Percentiles rank a stretch among this genome's conserved stretches.
Conservation (phyloP, 2,329 filamentous ascomycete genomes). For the Camillea tinctor region DNA sequence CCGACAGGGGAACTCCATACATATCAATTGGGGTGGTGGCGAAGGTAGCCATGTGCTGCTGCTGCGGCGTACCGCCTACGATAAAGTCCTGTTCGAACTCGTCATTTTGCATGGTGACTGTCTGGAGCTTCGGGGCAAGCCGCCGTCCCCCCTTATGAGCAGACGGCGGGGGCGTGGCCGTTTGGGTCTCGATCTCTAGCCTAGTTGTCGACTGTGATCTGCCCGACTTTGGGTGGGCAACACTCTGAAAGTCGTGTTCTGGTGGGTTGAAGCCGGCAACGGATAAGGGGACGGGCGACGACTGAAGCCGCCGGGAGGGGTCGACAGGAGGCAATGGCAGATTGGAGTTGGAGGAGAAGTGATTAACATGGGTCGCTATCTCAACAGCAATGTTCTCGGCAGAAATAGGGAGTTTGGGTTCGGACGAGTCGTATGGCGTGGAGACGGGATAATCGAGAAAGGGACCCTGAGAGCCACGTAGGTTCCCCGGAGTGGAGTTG, state of each 20-base stretch:
- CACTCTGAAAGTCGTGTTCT: constrained; percentile 30
- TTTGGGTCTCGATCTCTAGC: constrained; percentile 45
- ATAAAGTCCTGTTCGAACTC: constrained; percentile 52
- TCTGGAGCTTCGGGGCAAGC: constrained; percentile 49
- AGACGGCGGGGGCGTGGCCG: constrained; percentile 60
- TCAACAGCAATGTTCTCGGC: constrained; percentile 48
- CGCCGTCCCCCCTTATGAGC: constrained; percentile 54
- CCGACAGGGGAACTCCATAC: constrained; percentile 61
- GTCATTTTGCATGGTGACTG: constrained; percentile 57
- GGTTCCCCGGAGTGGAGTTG: constrained; percentile 61
- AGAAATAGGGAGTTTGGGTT: constrained; percentile 53
- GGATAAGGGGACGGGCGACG: constrained; percentile 51
- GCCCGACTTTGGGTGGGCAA: constrained; percentile 32
- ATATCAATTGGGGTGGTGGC: constrained; percentile 51
- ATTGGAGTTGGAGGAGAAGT: constrained; percentile 54
- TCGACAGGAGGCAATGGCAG: constrained; percentile 59
- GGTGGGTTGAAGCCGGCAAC: constrained; percentile 29
- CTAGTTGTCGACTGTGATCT: constrained; percentile 45
- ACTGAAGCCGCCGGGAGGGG: constrained; percentile 55
- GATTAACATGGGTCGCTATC: constrained; percentile 61
- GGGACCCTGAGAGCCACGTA: constrained; percentile 44
- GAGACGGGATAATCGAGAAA: constrained; percentile 46
- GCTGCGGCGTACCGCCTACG: constrained; percentile 46
- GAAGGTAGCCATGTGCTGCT: constrained; percentile 48
- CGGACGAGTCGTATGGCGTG: constrained; percentile 35